A percentile compares a stretch with the other conserved stretches of the same genome.
These are phyloP conservation scores for Phytophthora capsici DNA, from an alignment of 352 stramenopile species.

Conservation along the genomic window DNA sequence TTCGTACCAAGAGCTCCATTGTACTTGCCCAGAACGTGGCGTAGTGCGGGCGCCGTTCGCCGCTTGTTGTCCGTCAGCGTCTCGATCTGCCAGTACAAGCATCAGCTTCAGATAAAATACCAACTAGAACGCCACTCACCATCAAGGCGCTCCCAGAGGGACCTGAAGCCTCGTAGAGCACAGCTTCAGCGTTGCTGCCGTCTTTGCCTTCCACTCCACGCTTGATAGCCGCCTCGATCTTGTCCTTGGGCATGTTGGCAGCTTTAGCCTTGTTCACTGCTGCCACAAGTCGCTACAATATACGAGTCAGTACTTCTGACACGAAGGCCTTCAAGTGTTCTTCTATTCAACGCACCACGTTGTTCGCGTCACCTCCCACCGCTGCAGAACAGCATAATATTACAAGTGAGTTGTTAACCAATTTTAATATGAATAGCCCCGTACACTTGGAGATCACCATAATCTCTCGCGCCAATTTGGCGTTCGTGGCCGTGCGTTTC, in stretches of 20 bases:
- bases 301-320: no score
- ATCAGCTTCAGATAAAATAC: neutral
- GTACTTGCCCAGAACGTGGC: constrained; percentile 78
- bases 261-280: constrained; percentile 80
- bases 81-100: constrained; percentile 60
- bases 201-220: constrained; percentile 84
- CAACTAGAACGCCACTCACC: constrained; percentile 31
- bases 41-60: constrained; percentile 79
- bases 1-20: constrained; percentile 72
- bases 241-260: constrained; percentile 85
- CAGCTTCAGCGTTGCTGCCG: constrained; percentile 68
- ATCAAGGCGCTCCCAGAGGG: constrained; percentile 76
- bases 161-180: constrained; percentile 84
- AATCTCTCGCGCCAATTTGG: constrained; percentile 77
- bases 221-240: constrained; percentile 86
- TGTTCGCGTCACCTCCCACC: constrained; percentile 67
- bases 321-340: no score
- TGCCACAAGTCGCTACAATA: constrained; percentile 49
- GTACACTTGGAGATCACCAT: constrained; percentile 78
- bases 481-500: constrained; percentile 82
- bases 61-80: constrained; percentile 87
- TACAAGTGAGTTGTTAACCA: no score
- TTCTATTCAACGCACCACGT: constrained; percentile 54
- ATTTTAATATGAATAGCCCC: neutral
- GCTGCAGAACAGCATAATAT: constrained; percentile 25